Conservation (phyloP, 202 grass and related monocot genomes). For the Carex sylvatica region DNA sequence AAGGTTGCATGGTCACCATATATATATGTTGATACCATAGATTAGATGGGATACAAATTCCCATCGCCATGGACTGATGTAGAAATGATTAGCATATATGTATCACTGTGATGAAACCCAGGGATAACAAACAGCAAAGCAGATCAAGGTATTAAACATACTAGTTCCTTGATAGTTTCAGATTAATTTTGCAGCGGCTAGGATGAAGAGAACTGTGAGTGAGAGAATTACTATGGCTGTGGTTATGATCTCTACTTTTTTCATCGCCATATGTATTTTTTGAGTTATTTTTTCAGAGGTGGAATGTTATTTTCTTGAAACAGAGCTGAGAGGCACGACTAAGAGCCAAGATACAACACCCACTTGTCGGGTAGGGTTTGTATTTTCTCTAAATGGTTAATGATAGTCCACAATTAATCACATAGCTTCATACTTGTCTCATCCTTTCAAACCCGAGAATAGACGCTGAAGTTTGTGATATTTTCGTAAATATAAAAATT, state of each 20-base stretch:
- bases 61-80: background rate
- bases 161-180: background rate
- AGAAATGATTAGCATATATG: background rate
- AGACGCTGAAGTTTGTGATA: too few species aligned
- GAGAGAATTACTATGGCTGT: background rate
- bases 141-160: background rate
- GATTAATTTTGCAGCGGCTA: background rate
- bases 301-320: too few species aligned
- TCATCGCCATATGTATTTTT: background rate
- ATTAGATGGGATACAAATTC: background rate
- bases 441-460: too few species aligned
- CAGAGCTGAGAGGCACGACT: background rate
- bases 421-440: too few species aligned
- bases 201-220: background rate
- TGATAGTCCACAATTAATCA: too few species aligned
- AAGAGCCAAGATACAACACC: too few species aligned
- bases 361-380: too few species aligned
- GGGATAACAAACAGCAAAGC: constrained; percentile 6
- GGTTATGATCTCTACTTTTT: background rate
- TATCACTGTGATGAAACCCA: background rate
- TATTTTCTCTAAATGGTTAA: too few species aligned
- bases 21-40: background rate
- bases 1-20: background rate
- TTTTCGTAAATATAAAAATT: too few species aligned
- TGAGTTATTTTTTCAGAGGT: background rate